Percentiles rank a stretch among this genome's conserved stretches.
Evolutionary conservation across 306 rosid genomes (phyloP).

Genomic region (Purshia tridentata): DNA sequence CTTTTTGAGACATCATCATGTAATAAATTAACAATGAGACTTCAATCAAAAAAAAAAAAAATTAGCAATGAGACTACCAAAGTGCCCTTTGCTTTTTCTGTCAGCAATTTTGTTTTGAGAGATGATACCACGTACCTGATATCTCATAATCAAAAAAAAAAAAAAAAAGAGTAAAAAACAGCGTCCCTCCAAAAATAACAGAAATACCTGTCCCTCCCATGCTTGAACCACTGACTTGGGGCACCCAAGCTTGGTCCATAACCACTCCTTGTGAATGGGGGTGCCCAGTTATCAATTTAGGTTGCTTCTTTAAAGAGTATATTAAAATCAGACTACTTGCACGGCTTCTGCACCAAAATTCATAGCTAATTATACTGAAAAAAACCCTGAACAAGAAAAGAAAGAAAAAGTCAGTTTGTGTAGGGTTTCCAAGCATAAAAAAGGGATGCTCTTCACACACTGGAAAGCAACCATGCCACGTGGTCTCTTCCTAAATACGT

Average conservation of each 20-base stretch:
- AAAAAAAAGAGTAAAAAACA: no score
- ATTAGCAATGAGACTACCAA: not conserved
- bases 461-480: conserved; percentile 15
- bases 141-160: not conserved
- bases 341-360: not conserved
- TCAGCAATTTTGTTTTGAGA: not conserved
- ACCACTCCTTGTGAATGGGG: not conserved
- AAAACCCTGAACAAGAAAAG: no score
- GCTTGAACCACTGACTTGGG: not conserved
- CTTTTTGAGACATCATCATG: no score
- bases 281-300: not conserved
- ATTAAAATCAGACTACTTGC: not conserved
- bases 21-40: no score
- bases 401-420: not conserved
- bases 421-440: conserved; percentile 12
- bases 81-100: not conserved
- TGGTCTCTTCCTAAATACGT: conserved; percentile 2
- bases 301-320: not conserved
- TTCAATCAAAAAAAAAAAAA: not conserved
- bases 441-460: conserved; percentile 10
- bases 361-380: not conserved
- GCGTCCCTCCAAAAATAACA: conserved; percentile 14
- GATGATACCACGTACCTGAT: not conserved
- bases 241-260: not conserved
- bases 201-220: conserved; percentile 14